These are phyloP conservation scores for Teratosphaeria epicoccoides DNA, from an alignment of 2,329 filamentous ascomycete genomes.

Conservation along the genomic window DNA sequence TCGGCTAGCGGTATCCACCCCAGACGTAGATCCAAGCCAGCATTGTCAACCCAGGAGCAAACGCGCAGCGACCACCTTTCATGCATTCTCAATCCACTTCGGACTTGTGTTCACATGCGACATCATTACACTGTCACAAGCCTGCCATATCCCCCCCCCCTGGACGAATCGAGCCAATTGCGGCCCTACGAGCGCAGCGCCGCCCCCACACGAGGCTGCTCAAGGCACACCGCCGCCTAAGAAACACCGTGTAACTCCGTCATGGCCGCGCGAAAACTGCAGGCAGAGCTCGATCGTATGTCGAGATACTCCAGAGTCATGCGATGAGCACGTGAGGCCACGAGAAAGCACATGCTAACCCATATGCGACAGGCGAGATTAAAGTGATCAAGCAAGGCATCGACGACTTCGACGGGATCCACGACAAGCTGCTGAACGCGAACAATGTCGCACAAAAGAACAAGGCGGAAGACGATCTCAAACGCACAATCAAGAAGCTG, in stretches of 20 bases:
- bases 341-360: neutral
- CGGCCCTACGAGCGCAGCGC: neutral
- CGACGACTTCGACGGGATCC: constrained; percentile 81
- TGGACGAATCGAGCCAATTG: neutral
- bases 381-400: constrained; percentile 96
- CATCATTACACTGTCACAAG: neutral
- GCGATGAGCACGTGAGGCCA: neutral
- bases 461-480: constrained; percentile 94
- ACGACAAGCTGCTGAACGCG: constrained; percentile 94
- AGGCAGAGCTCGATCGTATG: constrained; percentile 97
- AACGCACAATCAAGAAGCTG: constrained; percentile 99
- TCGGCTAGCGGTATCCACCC: neutral
- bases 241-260: constrained; percentile 18
- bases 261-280: constrained; percentile 93
- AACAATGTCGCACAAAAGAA: constrained; percentile 94
- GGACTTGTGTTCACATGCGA: neutral
- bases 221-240: neutral
- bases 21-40: neutral
- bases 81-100: neutral
- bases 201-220: neutral
- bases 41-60: neutral
- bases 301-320: neutral
- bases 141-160: neutral
- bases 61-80: neutral
- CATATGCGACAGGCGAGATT: constrained; percentile 42